Base-by-base conservation (phyloP, 352 stramenopile genomes). In the Globisporangium solare region DNA sequence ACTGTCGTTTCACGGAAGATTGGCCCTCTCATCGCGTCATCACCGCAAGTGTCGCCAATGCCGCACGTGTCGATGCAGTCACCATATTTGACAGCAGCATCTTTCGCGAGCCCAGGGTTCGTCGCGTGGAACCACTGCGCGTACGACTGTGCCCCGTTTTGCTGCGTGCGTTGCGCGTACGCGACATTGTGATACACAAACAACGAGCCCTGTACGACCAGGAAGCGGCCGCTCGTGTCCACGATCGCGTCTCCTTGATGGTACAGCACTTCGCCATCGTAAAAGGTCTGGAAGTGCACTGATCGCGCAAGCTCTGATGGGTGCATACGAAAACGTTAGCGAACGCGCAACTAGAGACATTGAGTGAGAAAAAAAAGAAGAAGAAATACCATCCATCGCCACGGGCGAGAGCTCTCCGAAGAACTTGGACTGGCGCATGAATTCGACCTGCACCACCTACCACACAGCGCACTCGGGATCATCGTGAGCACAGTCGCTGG, bases 231-330 rank as follows among this genome's bases (percentile, higher is more conserved):
- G 47, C 71, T 71, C 0, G 51, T 61, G n/a, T 79, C 70, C 15
- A 63, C 20, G n/a, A 82, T 71, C 2, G 32, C 39, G 51, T 72
- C 66, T 18, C 71, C 74, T 51, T 82, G 74, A 1, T 58, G 61
- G 56, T 73, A 76, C 13, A 84, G 43, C 18, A 74, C 50, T 52
- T 84, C 71, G 6, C 74, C 74, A 31, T 82, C 74, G 31, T 76
- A 62, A 14, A 63, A 62, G 1, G 63, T 67, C 15, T 63, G 61
- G 24, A 85, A 78, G 5, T 64, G 67, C 21, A 74, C 14, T 5
- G 48, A 43, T n/a, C 66, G 59, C 6, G 67, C 71, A 1, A 84
- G 56, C 10, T 72, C 71, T 79, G 11, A 40, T n/a, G 39, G 39
- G n/a, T 2, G 1, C 18, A 42, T 17, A 55, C 3, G 37, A 31